Conservation (phyloP, 495 filamentous ascomycete genomes). For the Tuber indicum region DNA sequence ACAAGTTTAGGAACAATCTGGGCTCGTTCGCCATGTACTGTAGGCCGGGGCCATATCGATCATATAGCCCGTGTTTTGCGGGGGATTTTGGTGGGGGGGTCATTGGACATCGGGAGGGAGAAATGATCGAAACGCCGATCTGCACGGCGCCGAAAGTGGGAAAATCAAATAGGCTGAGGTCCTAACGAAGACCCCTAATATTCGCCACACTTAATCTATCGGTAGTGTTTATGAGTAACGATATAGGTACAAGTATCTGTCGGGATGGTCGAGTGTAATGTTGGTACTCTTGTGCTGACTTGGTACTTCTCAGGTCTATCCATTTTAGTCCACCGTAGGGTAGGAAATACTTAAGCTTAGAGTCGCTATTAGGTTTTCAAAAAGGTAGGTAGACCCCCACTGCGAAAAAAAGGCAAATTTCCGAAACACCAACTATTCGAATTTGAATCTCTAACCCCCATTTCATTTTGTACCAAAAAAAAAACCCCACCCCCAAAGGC, state of each 20-base stretch:
- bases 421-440: neutral
- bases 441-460: neutral
- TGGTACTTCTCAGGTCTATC: neutral
- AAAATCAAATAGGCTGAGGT: neutral
- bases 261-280: neutral
- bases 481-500: neutral
- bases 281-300: neutral
- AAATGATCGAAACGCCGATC: constrained; percentile 1
- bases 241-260: neutral
- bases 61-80: neutral
- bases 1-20: neutral
- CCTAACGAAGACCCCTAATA: neutral
- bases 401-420: neutral
- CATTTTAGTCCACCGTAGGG: neutral
- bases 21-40: neutral
- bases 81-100: neutral
- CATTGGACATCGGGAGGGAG: neutral
- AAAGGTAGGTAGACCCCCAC: neutral
- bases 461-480: neutral
- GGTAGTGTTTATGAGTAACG: neutral
- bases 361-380: neutral
- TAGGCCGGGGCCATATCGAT: neutral
- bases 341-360: neutral
- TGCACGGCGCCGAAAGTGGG: neutral
- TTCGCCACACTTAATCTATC: neutral